Conservation (phyloP, 345 rosid genomes). For the Physaria fendleri region DNA sequence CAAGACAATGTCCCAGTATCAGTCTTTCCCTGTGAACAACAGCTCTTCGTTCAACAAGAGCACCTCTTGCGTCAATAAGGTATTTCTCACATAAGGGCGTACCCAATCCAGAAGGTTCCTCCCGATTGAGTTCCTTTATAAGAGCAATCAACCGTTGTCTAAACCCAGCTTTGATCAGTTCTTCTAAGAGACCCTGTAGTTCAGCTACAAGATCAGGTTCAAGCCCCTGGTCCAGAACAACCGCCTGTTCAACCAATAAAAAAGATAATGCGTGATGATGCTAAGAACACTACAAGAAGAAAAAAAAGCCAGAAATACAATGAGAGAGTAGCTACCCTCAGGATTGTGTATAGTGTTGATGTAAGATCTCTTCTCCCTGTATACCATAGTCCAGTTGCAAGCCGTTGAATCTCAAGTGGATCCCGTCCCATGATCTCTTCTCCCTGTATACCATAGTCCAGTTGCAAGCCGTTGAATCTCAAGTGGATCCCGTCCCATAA, state of each 20-base stretch:
- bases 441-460: constrained; percentile 94
- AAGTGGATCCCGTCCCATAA: constrained; percentile 71
- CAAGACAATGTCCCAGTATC: constrained; percentile 85
- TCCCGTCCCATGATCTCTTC: constrained; percentile 90
- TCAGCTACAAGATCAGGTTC: constrained; percentile 69
- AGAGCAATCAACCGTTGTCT: constrained; percentile 70
- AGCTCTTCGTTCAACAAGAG: constrained; percentile 78
- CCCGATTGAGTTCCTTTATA: constrained; percentile 88
- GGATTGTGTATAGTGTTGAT: constrained; percentile 63
- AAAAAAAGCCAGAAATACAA: not conserved
- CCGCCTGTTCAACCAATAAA: constrained; percentile 51
- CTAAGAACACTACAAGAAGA: not conserved
- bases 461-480: constrained; percentile 88
- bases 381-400: constrained; percentile 94
- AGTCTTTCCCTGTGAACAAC: constrained; percentile 84
- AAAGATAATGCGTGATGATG: not conserved
- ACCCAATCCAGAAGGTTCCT: constrained; percentile 92
- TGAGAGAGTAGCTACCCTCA: constrained; percentile 48
- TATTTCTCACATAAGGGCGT: constrained; percentile 72
- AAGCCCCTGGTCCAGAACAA: constrained; percentile 78
- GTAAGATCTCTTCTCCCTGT: constrained; percentile 81
- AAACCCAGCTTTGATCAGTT: constrained; percentile 64
- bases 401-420: constrained; percentile 71
- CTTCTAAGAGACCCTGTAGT: constrained; percentile 71
- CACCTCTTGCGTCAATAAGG: constrained; percentile 85